These are phyloP conservation scores for Micractinium sp. DNA, from an alignment of 139 green algal genomes.

Conservation along the genomic window DNA sequence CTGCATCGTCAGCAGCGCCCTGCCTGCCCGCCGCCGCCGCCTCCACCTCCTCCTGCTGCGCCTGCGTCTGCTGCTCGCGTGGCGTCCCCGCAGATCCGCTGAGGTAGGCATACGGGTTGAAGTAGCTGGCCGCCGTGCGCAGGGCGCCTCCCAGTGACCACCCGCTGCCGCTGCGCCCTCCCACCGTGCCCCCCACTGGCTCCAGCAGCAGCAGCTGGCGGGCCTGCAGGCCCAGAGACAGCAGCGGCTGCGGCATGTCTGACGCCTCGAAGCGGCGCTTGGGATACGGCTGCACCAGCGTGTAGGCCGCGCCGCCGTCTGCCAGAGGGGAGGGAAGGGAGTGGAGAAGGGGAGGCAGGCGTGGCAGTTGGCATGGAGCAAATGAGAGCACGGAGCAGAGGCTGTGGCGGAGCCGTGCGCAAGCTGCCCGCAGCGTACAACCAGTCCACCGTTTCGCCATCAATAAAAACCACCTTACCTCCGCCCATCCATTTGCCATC, in stretches of 20 bases:
- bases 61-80: neutral
- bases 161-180: neutral
- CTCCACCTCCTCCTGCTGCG: neutral
- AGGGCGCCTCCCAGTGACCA: constrained; percentile 21
- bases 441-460: too few species aligned
- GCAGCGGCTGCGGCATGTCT: constrained; percentile 10
- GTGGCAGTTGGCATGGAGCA: neutral
- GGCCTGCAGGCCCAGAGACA: constrained; percentile 21
- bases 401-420: neutral
- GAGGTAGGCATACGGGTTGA: constrained; percentile 20
- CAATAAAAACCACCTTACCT: too few species aligned
- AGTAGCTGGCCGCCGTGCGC: neutral
- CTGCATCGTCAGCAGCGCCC: too few species aligned
- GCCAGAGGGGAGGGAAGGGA: neutral
- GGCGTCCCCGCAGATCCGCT: neutral
- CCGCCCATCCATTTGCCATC: too few species aligned
- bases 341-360: neutral
- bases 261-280: constrained; percentile 13
- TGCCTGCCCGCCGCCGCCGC: neutral
- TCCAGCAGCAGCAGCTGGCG: constrained; percentile 28
- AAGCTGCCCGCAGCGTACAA: neutral
- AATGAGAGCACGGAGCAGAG: neutral
- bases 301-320: constrained; percentile 34
- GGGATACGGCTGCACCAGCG: constrained; percentile 36
- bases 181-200: neutral